phyloP scores from a whole-genome alignment of 2,329 filamentous ascomycete genomes.

The Pseudomassariella vexata region DNA sequence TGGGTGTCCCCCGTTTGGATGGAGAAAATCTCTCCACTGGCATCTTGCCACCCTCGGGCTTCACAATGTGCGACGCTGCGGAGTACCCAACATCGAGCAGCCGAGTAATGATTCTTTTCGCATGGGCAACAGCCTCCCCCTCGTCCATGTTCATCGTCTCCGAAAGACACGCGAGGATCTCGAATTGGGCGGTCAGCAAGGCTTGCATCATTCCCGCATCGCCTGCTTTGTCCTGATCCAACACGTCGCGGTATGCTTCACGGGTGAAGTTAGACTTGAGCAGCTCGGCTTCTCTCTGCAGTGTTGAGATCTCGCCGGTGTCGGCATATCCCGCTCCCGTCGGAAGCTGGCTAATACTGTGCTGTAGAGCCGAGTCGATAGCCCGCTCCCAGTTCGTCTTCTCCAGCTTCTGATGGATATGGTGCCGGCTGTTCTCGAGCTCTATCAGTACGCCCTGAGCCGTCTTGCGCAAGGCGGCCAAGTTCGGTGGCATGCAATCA shows the following conservation, averaged over 20 bases:
- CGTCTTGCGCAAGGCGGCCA: conserved; percentile 76
- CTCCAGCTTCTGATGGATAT: conserved; percentile 78
- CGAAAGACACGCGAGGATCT: conserved; percentile 77
- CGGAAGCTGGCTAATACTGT: conserved; percentile 73
- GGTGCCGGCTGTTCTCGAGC: conserved; percentile 82
- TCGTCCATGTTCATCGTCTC: conserved; percentile 79
- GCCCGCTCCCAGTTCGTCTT: conserved; percentile 82
- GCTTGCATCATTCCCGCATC: conserved; percentile 76
- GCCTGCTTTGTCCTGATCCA: conserved; percentile 78
- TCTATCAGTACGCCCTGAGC: conserved; percentile 85
- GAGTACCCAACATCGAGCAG: conserved; percentile 72
- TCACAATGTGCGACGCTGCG: conserved; percentile 77
- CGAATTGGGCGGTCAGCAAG: conserved; percentile 84
- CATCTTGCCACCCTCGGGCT: conserved; percentile 68
- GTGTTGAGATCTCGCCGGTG: conserved; percentile 60
- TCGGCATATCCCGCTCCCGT: conserved; percentile 62
- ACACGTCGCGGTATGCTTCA: conserved; percentile 69
- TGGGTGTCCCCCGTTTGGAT: conserved; percentile 68
- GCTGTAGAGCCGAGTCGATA: conserved; percentile 81
- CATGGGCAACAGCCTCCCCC: conserved; percentile 73
- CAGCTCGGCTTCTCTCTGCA: conserved; percentile 79
- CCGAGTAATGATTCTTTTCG: conserved; percentile 69
- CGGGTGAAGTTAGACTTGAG: conserved; percentile 77
- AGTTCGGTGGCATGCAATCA: conserved; percentile 59
- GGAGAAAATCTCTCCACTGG: conserved; percentile 65